Evolutionary conservation across 345 rosid species (phyloP).

Genomic region (Geranium rotundifolium): DNA sequence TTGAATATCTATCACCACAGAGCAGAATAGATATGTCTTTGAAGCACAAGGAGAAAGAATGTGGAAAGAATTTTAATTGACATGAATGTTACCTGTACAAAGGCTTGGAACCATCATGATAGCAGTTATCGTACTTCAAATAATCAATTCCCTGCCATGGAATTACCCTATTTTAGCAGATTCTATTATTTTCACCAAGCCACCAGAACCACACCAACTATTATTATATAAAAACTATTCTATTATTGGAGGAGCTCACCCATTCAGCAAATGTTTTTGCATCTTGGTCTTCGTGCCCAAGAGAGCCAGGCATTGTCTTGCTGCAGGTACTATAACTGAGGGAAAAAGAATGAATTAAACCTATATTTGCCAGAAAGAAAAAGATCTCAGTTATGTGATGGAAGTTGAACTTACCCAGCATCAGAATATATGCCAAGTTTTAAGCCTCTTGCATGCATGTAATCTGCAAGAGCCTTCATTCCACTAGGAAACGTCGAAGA

Average conservation of each 20-base stretch:
- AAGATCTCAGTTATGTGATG: no score
- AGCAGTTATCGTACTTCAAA: constrained; percentile 50
- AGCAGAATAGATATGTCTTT: background rate
- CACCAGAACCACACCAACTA: no score
- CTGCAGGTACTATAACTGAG: constrained; percentile 39
- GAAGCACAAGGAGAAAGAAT: no score
- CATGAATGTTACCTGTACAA: constrained; percentile 16
- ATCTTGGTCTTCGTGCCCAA: constrained; percentile 48
- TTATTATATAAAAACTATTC: no score
- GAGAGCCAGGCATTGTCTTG: constrained; percentile 46
- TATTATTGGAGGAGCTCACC: constrained; percentile 19
- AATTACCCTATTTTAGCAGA: constrained; percentile 1
- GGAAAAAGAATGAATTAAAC: background rate
- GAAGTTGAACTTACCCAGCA: constrained; percentile 26
- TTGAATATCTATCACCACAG: constrained; percentile 22
- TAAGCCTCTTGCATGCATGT: constrained; percentile 34
- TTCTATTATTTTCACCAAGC: background rate
- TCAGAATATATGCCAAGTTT: constrained; percentile 46
- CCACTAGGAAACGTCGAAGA: constrained; percentile 40
- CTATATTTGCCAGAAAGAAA: no score
- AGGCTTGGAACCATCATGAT: constrained; percentile 23
- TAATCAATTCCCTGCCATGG: constrained; percentile 26
- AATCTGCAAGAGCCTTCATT: constrained; percentile 43
- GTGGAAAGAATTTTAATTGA: no score
- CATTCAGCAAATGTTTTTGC: constrained; percentile 41